A percentile compares a stretch with the other conserved stretches of the same genome.
These are phyloP conservation scores for Wallacemonas sp. DNA, from an alignment of 208 protist species.

Conservation along the genomic window DNA sequence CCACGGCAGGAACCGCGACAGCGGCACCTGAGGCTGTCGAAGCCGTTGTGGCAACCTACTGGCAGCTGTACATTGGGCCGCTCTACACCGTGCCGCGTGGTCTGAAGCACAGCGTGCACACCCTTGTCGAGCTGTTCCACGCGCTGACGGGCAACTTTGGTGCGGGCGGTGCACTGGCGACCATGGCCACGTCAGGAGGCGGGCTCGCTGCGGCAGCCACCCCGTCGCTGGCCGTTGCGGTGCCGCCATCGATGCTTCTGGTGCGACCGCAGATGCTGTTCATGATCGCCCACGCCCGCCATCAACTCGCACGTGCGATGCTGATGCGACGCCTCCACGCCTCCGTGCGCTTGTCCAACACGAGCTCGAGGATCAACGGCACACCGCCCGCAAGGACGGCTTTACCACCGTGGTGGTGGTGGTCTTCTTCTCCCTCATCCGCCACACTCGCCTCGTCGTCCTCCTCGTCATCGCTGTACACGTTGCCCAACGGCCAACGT, in stretches of 20 bases:
- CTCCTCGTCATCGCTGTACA: background rate
- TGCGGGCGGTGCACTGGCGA: conserved; percentile 21
- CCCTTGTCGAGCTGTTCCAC: conserved; percentile 49
- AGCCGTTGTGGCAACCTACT: conserved; percentile 31
- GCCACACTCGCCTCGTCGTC: too few species aligned
- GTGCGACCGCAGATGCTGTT: conserved; percentile 30
- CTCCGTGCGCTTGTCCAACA: too few species aligned
- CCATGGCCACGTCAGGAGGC: background rate
- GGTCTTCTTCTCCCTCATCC: too few species aligned
- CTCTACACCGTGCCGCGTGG: conserved; percentile 40
- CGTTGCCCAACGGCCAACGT: background rate
- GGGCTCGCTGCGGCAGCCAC: conserved; percentile 12
- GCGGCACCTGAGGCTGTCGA: conserved; percentile 1
- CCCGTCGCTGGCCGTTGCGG: conserved; percentile 28
- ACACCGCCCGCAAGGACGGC: conserved; percentile 8
- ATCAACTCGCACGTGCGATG: conserved; percentile 11
- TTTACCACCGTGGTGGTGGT: conserved; percentile 13
- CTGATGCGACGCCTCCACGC: background rate
- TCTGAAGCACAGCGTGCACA: conserved; percentile 28
- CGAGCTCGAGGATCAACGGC: background rate
- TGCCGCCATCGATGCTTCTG: conserved; percentile 33
- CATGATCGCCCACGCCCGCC: background rate
- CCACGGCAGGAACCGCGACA: background rate
- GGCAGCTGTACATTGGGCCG: conserved; percentile 53
- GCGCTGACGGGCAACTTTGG: conserved; percentile 47